A percentile compares a stretch with the other conserved stretches of the same genome.
Conservation (phyloP, 2,329 filamentous ascomycete species). For the Ilyonectria mors-panacis region DNA sequence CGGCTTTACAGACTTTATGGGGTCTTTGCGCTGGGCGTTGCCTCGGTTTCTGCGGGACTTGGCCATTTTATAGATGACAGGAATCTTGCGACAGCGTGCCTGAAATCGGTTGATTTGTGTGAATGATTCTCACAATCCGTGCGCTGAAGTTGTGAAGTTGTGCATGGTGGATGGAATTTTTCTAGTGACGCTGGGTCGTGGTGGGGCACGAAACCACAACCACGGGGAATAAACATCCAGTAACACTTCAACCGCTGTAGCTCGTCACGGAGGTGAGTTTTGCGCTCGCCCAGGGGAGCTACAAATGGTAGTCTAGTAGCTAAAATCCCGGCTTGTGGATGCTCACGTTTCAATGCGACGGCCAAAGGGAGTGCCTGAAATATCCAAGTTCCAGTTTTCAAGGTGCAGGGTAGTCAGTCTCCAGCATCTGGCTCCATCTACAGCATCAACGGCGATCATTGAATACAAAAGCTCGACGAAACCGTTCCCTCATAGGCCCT, state of each 20-base stretch:
- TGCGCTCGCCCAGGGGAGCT: conserved; percentile 1
- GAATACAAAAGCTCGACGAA: no score
- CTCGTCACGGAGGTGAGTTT: background rate
- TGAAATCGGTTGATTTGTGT: no score
- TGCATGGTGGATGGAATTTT: conserved; percentile 5
- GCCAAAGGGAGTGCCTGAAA: no score
- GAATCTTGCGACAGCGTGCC: no score
- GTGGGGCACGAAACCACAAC: conserved; percentile 29
- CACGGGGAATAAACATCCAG: background rate
- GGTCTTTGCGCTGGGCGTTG: conserved; percentile 66
- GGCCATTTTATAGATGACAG: conserved; percentile 61
- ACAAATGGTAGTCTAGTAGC: background rate
- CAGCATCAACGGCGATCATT: no score
- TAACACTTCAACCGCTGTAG: no score
- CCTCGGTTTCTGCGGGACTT: conserved; percentile 71
- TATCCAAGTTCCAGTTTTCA: no score
- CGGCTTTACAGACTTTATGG: conserved; percentile 72
- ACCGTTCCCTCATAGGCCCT: no score
- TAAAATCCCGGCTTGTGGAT: no score
- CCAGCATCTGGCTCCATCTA: no score
- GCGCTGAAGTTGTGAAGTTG: conserved; percentile 23
- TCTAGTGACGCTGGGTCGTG: conserved; percentile 22
- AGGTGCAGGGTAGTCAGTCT: no score
- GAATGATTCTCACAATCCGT: background rate
- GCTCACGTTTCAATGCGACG: no score